These are phyloP conservation scores for Barbarea vulgaris DNA, from an alignment of 345 rosid genomes.

Conservation along the genomic window DNA sequence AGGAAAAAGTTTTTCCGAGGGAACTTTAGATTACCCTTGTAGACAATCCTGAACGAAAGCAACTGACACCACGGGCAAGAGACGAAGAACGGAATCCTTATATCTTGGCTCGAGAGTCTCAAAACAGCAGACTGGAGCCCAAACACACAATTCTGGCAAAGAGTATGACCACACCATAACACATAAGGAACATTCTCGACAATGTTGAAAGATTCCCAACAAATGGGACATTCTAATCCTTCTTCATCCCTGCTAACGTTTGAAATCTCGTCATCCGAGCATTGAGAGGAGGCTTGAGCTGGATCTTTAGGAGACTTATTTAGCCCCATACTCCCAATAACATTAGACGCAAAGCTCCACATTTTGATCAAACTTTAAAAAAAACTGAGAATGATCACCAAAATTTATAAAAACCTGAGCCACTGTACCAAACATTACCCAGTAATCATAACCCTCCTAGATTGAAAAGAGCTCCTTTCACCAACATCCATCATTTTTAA, in stretches of 20 bases:
- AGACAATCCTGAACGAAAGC: constrained; percentile 52
- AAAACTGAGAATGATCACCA: constrained; percentile 18
- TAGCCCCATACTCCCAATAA: constrained; percentile 41
- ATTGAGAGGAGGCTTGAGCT: constrained; percentile 45
- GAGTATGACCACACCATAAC: constrained; percentile 74
- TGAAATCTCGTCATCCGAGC: constrained; percentile 58
- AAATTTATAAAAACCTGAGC: background rate
- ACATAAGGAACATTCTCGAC: constrained; percentile 76
- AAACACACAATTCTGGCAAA: constrained; percentile 64
- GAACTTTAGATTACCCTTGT: constrained; percentile 54
- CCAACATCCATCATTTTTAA: constrained; percentile 4
- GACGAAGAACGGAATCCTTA: constrained; percentile 57
- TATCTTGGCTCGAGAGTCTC: constrained; percentile 48
- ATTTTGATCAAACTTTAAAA: constrained; percentile 27
- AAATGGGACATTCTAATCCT: constrained; percentile 68
- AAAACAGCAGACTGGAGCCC: constrained; percentile 59
- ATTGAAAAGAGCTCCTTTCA: constrained; percentile 13
- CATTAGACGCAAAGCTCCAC: constrained; percentile 52
- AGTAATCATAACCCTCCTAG: background rate
- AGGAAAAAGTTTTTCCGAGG: constrained; percentile 67
- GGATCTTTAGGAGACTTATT: constrained; percentile 36
- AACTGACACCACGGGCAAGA: constrained; percentile 71
- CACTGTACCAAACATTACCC: constrained; percentile 22
- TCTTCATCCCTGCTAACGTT: constrained; percentile 47
- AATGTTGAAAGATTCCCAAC: constrained; percentile 73